Conservation (phyloP, 352 stramenopile species). For the Phytophthora macrochlamydospora region DNA sequence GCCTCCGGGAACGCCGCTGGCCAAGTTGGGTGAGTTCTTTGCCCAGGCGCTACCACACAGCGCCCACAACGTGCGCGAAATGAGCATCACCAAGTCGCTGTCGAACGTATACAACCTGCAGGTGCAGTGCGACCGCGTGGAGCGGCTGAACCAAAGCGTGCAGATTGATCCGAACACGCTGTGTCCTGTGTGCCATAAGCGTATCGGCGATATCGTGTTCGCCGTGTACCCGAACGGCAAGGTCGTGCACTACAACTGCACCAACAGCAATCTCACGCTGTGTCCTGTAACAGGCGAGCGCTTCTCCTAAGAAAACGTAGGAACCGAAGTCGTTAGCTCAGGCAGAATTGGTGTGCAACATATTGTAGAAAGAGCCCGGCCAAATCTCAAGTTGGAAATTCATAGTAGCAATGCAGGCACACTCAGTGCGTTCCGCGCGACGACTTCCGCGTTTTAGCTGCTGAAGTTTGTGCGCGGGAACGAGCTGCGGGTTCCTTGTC, state of each 20-base stretch:
- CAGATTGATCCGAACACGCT: slow-evolving; percentile 84
- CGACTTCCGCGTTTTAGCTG: slow-evolving; percentile 13
- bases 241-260: slow-evolving; percentile 90
- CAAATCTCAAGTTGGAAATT: slow-evolving; percentile 26
- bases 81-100: slow-evolving; percentile 78
- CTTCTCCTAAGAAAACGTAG: slow-evolving; percentile 55
- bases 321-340: slow-evolving; percentile 16
- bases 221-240: slow-evolving; percentile 87
- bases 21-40: slow-evolving; percentile 87
- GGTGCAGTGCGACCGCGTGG: slow-evolving; percentile 86
- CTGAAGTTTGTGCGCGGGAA: slow-evolving; percentile 30
- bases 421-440: slow-evolving; percentile 20
- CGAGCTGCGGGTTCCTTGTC: slow-evolving; percentile 49
- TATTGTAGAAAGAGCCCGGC: slow-evolving; percentile 23
- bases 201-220: slow-evolving; percentile 90
- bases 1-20: slow-evolving; percentile 66
- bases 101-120: slow-evolving; percentile 92
- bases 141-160: slow-evolving; percentile 76
- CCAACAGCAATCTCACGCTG: slow-evolving; percentile 82
- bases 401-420: slow-evolving; percentile 29
- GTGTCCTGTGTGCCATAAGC: slow-evolving; percentile 85
- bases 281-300: slow-evolving; percentile 82
- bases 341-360: slow-evolving; percentile 28
- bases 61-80: slow-evolving; percentile 84
- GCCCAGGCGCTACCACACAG: slow-evolving; percentile 79